A percentile compares a stretch with the other conserved stretches of the same genome.
These are phyloP conservation scores for Trichoderma afroharzianum DNA, from an alignment of 2,329 filamentous ascomycete species.

Conservation along the genomic window DNA sequence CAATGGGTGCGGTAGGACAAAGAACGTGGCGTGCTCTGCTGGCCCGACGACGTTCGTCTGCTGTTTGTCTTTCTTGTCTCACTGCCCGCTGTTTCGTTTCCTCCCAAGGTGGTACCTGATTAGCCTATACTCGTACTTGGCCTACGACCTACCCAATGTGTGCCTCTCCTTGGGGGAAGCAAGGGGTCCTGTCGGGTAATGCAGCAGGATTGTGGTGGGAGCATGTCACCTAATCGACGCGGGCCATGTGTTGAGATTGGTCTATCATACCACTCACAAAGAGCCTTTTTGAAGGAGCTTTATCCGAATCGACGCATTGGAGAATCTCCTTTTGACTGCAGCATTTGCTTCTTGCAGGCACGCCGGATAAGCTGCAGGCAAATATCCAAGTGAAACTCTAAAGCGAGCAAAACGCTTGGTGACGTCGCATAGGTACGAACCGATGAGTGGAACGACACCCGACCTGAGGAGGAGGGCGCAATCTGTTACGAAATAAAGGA, in stretches of 20 bases:
- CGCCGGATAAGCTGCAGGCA: constrained; percentile 5
- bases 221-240: background rate
- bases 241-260: background rate
- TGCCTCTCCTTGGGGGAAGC: background rate
- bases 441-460: background rate
- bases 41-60: background rate
- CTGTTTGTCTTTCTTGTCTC: background rate
- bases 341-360: background rate
- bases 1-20: constrained; percentile 13
- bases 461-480: background rate
- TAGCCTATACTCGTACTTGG: background rate
- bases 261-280: background rate
- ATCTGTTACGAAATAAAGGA: constrained; percentile 6
- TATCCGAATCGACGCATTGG: background rate
- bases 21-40: constrained; percentile 15
- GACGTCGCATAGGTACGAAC: background rate
- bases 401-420: background rate
- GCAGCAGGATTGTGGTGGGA: background rate
- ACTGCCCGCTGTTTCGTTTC: background rate
- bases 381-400: constrained; percentile 9
- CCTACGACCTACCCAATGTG: background rate
- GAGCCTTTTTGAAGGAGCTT: background rate
- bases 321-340: background rate
- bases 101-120: background rate
- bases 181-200: background rate